Evolutionary conservation across 208 protist species (phyloP), one percentile per base, ranked within the genome.

Genomic region (Phytomonas francai): DNA sequence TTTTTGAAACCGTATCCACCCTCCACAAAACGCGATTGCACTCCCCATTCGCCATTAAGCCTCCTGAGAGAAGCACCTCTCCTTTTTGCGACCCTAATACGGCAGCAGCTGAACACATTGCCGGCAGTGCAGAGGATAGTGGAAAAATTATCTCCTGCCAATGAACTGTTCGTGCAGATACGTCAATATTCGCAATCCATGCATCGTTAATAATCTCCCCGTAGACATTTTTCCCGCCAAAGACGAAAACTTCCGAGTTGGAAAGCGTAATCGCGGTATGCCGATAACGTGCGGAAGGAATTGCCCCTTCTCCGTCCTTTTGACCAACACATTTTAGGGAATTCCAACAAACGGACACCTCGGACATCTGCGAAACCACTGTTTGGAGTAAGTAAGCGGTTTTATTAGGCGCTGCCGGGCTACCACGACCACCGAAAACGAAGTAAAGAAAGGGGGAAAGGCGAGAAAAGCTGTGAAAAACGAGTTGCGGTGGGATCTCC

Each of bases 391-490:
- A 45, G 59, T 83, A 94, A 0, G 81, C 79, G 2, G 77, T 68
- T 28, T 70, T 70, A 36, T 59, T 77, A 0, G 79, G 80, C 51
- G 80, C 65, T 8, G 71, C 58, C 0, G 91, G 91, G 70, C 88
- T 94, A 11, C 82, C 91, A 59, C 91, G 88, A 28, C 91, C 91
- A 14, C 91, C 91, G 65, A 89, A 78, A 7, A 96, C 88, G 31
- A 94, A 57, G 70, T 89, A 96, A 25, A 45, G 56, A 22, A 74
- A 78, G 12, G 63, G 59, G 0, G 70, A 65, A 19, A 96, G 29
- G 4, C 83, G 81, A 31, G 72, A 79, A 19, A 96, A 79, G 54
- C 77, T 79, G 71, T 96, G 91, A 57, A 92, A 93, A 32, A 91
- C 77, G 5, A 92, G 69, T 12, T 79, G 45, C 5, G 84, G 86